These are phyloP conservation scores for Boletus vermiculosoides DNA, from an alignment of 768 basidiomycete species.

Conservation along the genomic window DNA sequence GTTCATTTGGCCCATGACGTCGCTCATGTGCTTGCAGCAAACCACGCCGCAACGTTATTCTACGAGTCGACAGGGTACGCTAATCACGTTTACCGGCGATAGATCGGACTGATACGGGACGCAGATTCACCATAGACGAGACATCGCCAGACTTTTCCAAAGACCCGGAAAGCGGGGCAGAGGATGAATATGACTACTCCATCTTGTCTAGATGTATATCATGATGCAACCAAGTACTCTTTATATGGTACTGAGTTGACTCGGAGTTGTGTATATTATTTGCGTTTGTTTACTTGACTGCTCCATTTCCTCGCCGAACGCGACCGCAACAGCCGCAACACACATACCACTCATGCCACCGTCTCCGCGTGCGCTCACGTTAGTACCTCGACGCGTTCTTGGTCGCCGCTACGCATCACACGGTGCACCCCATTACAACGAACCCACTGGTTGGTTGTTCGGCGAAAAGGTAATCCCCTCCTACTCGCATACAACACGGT, in stretches of 20 bases:
- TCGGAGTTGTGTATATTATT: constrained; percentile 12
- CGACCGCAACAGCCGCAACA: not conserved
- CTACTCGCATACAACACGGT: not conserved
- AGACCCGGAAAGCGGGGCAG: constrained; percentile 27
- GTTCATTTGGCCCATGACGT: not conserved
- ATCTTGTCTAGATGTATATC: constrained; percentile 35
- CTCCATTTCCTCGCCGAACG: constrained; percentile 4
- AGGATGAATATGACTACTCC: constrained; percentile 38
- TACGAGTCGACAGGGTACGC: constrained; percentile 57
- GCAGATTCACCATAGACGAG: constrained; percentile 55
- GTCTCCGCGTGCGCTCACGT: constrained; percentile 40
- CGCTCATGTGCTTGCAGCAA: constrained; percentile 37
- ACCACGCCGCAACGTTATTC: constrained; percentile 45
- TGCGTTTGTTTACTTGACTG: constrained; percentile 22
- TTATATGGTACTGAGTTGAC: not conserved
- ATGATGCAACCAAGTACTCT: not conserved
- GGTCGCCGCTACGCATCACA: constrained; percentile 63
- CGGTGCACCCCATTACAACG: constrained; percentile 82
- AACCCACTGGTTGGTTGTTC: constrained; percentile 84
- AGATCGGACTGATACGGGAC: constrained; percentile 7
- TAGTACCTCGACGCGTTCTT: constrained; percentile 21
- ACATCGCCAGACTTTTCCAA: constrained; percentile 46
- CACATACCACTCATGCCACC: constrained; percentile 41
- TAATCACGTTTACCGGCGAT: not conserved
- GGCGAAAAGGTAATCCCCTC: constrained; percentile 70